A percentile compares a stretch with the other conserved stretches of the same genome.
These are phyloP conservation scores for Citrus australasica DNA, from an alignment of 345 rosid genomes.

Conservation along the genomic window DNA sequence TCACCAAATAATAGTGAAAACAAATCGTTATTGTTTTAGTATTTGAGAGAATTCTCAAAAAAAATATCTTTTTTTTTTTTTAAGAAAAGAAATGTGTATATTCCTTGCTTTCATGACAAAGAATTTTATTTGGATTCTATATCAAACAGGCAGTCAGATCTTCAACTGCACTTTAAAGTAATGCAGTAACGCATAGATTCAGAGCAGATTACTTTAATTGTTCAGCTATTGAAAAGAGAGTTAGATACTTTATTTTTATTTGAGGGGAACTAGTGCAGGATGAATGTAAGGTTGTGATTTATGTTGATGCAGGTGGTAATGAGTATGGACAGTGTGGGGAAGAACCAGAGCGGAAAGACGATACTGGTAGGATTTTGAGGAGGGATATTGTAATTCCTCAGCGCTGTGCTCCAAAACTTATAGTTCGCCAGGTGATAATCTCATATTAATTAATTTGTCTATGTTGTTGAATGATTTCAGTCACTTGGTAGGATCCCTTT, in stretches of 20 bases:
- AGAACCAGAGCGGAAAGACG: conserved; percentile 90
- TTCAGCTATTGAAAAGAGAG: background rate
- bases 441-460: background rate
- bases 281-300: conserved; percentile 6
- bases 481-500: background rate
- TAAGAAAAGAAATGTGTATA: too few species aligned
- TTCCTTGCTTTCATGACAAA: background rate
- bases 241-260: background rate
- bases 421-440: conserved; percentile 73
- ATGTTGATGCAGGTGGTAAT: conserved; percentile 68
- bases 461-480: background rate
- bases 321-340: conserved; percentile 99
- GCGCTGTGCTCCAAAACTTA: conserved; percentile 87
- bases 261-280: background rate
- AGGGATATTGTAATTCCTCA: conserved; percentile 93
- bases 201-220: background rate
- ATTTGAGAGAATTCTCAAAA: background rate
- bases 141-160: background rate
- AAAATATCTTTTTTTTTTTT: too few species aligned
- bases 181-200: background rate
- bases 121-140: background rate
- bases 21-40: background rate
- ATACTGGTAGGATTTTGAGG: conserved; percentile 68
- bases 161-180: background rate
- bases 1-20: background rate